These are phyloP conservation scores for Cyclostephanos tholiformis DNA, from an alignment of 108 stramenopile species.

Conservation along the genomic window DNA sequence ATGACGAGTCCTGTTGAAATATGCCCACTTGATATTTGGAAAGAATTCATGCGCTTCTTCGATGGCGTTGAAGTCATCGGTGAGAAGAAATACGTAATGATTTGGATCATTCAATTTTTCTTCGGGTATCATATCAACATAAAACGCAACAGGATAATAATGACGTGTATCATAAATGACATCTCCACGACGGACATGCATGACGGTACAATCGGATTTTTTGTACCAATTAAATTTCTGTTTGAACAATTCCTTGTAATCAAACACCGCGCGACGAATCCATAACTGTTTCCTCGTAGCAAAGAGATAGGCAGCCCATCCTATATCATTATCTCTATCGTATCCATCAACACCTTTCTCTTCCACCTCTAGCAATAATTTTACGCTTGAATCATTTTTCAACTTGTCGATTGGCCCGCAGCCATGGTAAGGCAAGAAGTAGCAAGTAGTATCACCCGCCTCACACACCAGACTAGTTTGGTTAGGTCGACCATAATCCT, in stretches of 20 bases:
- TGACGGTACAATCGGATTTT: constrained; percentile 38
- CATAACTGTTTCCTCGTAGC: constrained; percentile 40
- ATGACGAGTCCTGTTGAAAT: constrained; percentile 27
- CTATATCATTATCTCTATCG: neutral
- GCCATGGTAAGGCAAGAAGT: constrained; percentile 39
- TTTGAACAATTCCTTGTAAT: constrained; percentile 24
- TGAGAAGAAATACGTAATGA: constrained; percentile 39
- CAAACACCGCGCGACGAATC: constrained; percentile 37
- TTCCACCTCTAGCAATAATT: constrained; percentile 4
- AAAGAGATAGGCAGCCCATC: constrained; percentile 26
- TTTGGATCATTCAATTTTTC: constrained; percentile 20
- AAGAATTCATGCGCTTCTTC: constrained; percentile 42
- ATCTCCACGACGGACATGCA: constrained; percentile 46
- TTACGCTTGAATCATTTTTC: constrained; percentile 1
- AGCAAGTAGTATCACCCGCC: constrained; percentile 35
- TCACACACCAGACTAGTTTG: constrained; percentile 12
- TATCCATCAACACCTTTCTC: neutral
- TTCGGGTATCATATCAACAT: constrained; percentile 31
- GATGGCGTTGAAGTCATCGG: constrained; percentile 36
- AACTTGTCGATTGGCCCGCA: constrained; percentile 19
- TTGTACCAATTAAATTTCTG: neutral
- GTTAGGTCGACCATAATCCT: constrained; percentile 11
- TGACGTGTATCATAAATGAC: constrained; percentile 12
- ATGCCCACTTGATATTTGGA: constrained; percentile 26
- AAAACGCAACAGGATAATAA: constrained; percentile 29